Conservation (phyloP, 1,139 yeast genomes). For the Pichia sp. region DNA sequence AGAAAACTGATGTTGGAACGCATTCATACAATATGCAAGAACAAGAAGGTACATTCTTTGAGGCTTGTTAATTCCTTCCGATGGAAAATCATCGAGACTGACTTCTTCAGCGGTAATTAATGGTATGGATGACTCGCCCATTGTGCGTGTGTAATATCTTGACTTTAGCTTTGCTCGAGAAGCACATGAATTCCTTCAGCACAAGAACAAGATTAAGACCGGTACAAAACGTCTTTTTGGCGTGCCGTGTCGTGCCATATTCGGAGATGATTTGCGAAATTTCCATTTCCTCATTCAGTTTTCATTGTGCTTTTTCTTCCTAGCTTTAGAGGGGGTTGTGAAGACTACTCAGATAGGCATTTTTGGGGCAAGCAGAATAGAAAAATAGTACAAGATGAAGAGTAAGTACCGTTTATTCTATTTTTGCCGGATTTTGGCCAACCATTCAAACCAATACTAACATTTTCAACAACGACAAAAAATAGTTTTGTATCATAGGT, state of each 20-base stretch:
- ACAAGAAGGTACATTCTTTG: conserved; percentile 11
- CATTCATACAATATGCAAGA: conserved; percentile 4
- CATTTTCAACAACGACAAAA: neutral
- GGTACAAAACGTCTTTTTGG: neutral
- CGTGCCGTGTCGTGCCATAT: neutral
- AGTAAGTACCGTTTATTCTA: neutral
- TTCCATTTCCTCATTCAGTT: neutral
- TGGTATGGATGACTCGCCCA: neutral
- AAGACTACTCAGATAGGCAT: neutral
- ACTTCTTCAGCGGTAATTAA: conserved; percentile 3
- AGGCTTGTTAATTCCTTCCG: neutral
- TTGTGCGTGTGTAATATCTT: neutral
- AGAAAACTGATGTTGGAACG: conserved; percentile 1
- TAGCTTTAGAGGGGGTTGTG: no score
- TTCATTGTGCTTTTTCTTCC: neutral
- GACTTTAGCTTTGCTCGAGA: neutral
- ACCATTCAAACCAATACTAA: neutral
- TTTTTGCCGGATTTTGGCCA: neutral
- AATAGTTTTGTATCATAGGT: neutral
- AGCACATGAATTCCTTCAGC: neutral
- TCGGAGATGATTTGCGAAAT: neutral
- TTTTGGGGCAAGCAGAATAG: neutral
- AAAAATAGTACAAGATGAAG: neutral
- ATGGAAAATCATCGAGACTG: neutral
- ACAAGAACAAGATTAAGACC: no score